phyloP scores from a whole-genome alignment of 371 early-diverging fungal genomes.

The Apophysomyces elegans region DNA sequence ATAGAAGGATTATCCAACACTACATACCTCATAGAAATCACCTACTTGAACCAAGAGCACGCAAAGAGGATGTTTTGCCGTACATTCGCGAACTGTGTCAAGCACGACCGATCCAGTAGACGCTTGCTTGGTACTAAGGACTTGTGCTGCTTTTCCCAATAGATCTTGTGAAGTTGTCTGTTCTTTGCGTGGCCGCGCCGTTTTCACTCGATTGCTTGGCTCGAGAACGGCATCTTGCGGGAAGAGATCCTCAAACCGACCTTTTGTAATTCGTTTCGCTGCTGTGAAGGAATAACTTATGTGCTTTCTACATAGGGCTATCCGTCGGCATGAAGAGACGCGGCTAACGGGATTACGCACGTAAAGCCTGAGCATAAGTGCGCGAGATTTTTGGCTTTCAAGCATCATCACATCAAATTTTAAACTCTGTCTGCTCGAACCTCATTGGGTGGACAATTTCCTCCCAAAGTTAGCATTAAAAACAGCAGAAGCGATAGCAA shows the following conservation, averaged over 20 bases:
- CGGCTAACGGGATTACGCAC: background rate
- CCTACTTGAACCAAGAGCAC: slow-evolving; percentile 91
- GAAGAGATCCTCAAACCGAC: slow-evolving; percentile 12
- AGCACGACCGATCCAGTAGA: slow-evolving; percentile 51
- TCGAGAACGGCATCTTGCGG: background rate
- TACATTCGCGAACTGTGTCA: slow-evolving; percentile 65
- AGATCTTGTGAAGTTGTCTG: background rate
- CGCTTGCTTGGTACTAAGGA: slow-evolving; percentile 21
- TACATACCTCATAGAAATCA: slow-evolving; percentile 87
- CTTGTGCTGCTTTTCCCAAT: background rate
- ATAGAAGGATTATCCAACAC: too few species aligned
- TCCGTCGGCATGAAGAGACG: background rate
- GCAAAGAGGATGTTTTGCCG: slow-evolving; percentile 72
- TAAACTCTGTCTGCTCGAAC: background rate
- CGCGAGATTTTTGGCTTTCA: background rate
- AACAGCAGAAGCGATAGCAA: too few species aligned
- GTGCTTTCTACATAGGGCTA: background rate
- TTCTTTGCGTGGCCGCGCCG: background rate
- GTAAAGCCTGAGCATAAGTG: background rate
- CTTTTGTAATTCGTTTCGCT: slow-evolving; percentile 15
- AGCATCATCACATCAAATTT: background rate
- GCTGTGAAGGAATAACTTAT: background rate
- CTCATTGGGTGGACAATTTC: too few species aligned
- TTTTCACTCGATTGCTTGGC: background rate
- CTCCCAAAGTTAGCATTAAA: too few species aligned